Evolutionary conservation across 768 basidiomycete species (phyloP).

Genomic region (Roridomyces roridus): DNA sequence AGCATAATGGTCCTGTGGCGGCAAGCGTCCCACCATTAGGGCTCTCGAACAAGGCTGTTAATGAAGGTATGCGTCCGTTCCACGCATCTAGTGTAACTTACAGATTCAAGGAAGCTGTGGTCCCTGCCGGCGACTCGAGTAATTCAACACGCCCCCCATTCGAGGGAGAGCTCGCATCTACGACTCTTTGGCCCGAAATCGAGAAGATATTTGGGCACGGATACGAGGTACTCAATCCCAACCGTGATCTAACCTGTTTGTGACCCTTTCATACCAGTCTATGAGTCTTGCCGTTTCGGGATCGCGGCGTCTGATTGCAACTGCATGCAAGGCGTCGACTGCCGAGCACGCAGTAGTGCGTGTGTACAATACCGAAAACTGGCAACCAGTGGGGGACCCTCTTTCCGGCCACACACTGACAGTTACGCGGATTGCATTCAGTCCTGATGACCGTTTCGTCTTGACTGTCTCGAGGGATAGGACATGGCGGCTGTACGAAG

Average conservation of each 20-base stretch:
- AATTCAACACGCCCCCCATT: slow-evolving; percentile 60
- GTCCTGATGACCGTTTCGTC: slow-evolving; percentile 79
- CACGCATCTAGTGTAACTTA: not conserved
- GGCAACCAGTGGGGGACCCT: slow-evolving; percentile 72
- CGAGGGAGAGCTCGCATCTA: slow-evolving; percentile 87
- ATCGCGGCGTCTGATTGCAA: slow-evolving; percentile 74
- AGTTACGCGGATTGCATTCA: slow-evolving; percentile 90
- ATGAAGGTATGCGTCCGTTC: slow-evolving; percentile 55
- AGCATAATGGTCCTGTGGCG: slow-evolving; percentile 69
- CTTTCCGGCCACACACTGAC: slow-evolving; percentile 88
- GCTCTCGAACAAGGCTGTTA: slow-evolving; percentile 91
- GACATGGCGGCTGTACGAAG: slow-evolving; percentile 84
- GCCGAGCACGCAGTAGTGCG: slow-evolving; percentile 91
- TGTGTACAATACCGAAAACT: slow-evolving; percentile 75
- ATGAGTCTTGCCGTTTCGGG: slow-evolving; percentile 82
- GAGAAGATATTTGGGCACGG: slow-evolving; percentile 99
- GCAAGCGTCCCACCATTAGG: slow-evolving; percentile 95
- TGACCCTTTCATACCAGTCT: slow-evolving; percentile 52
- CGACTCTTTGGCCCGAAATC: slow-evolving; percentile 94
- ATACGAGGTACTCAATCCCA: slow-evolving; percentile 73
- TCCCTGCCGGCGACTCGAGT: slow-evolving; percentile 6
- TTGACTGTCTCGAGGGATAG: slow-evolving; percentile 92
- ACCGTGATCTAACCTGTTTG: not conserved
- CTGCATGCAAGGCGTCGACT: slow-evolving; percentile 88
- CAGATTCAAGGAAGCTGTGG: slow-evolving; percentile 4